Percentiles rank a stretch among this genome's conserved stretches.
Evolutionary conservation across 805 yeast species (phyloP).

Genomic region (Wickerhamomyces chaumierensis): DNA sequence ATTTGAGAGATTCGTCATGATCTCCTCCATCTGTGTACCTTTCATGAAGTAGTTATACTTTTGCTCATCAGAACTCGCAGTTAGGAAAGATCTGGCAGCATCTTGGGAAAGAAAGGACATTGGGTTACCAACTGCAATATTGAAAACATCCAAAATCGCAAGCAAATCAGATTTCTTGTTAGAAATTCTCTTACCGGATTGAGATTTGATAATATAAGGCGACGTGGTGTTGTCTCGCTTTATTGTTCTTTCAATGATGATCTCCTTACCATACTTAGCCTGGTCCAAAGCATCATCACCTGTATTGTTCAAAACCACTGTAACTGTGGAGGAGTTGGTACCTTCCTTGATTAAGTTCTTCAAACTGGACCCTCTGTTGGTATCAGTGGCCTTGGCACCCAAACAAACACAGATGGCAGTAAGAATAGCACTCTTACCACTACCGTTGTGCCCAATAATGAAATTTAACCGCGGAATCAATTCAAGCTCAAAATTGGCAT

Average conservation of each 20-base stretch:
- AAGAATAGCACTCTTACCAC: conserved; percentile 81
- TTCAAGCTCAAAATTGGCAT: conserved; percentile 61
- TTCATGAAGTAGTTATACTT: conserved; percentile 72
- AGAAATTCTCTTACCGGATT: conserved; percentile 40
- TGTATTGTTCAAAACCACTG: conserved; percentile 50
- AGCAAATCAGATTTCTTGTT: conserved; percentile 55
- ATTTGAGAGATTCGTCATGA: conserved; percentile 38
- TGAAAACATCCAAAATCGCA: conserved; percentile 55
- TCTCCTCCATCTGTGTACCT: conserved; percentile 65
- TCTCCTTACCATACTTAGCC: conserved; percentile 54
- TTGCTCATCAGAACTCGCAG: conserved; percentile 59
- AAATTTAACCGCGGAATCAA: conserved; percentile 77
- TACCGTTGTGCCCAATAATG: conserved; percentile 83
- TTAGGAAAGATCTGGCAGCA: conserved; percentile 80
- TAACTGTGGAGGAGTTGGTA: conserved; percentile 51
- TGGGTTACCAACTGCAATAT: conserved; percentile 79
- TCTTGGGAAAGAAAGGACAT: conserved; percentile 90
- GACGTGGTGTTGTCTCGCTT: conserved; percentile 36
- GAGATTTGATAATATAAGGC: conserved; percentile 44
- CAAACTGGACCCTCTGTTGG: conserved; percentile 71
- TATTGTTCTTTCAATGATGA: conserved; percentile 60
- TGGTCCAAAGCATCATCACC: conserved; percentile 58
- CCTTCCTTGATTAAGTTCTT: conserved; percentile 72
- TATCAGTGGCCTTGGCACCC: conserved; percentile 81
- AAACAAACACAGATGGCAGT: conserved; percentile 82